Evolutionary conservation across 805 yeast species (phyloP).

Genomic region (Nadsonia fulvescens): DNA sequence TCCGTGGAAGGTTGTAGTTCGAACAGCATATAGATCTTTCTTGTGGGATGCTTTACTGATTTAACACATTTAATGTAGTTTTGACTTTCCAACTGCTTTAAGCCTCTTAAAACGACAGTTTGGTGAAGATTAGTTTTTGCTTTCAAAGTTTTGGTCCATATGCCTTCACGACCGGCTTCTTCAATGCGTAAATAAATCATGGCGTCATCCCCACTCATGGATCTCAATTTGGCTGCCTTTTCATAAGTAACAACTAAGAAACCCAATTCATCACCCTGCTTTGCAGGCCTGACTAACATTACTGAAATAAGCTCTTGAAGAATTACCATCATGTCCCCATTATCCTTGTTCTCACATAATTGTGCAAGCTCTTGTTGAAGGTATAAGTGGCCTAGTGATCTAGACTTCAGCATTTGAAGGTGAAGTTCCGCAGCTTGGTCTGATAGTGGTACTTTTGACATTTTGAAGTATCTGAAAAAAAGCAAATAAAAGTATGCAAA

Average conservation of each 20-base stretch:
- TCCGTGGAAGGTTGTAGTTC: conserved; percentile 86
- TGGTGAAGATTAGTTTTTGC: conserved; percentile 80
- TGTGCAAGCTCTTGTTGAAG: conserved; percentile 52
- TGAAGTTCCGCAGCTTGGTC: too few relatives aligned
- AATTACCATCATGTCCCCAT: conserved; percentile 23
- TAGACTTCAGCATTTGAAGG: too few relatives aligned
- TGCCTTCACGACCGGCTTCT: conserved; percentile 86
- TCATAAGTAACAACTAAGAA: conserved; percentile 57
- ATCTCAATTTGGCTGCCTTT: conserved; percentile 60
- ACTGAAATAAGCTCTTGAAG: conserved; percentile 31
- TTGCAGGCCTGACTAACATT: conserved; percentile 51
- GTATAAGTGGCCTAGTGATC: too few relatives aligned
- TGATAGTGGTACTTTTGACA: too few relatives aligned
- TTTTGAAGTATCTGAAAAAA: too few relatives aligned
- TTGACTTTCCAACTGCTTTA: conserved; percentile 64
- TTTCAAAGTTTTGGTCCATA: conserved; percentile 85
- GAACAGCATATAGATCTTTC: conserved; percentile 91
- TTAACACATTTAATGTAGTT: conserved; percentile 78
- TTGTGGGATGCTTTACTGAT: conserved; percentile 75
- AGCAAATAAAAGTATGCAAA: too few relatives aligned
- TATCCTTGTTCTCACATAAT: conserved; percentile 26
- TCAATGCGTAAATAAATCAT: conserved; percentile 83
- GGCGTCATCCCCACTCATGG: conserved; percentile 76
- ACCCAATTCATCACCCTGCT: conserved; percentile 40
- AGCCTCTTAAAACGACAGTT: conserved; percentile 70